phyloP scores from a whole-genome alignment of 495 filamentous ascomycete species.

The Aspergillus hancockii region DNA sequence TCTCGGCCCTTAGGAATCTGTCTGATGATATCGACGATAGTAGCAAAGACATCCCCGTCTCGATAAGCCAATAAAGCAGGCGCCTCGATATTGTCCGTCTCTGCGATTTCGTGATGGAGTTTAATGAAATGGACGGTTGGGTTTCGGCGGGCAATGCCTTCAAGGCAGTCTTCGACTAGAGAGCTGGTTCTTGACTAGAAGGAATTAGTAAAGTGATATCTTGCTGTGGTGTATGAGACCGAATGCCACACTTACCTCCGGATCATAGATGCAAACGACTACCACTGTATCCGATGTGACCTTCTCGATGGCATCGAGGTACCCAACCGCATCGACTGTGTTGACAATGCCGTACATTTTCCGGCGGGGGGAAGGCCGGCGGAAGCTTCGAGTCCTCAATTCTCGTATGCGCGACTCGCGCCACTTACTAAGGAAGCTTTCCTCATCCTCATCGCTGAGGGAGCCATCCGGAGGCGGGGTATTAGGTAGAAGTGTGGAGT shows the following conservation, averaged over 20 bases:
- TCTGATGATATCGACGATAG: conserved; percentile 80
- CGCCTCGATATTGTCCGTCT: conserved; percentile 88
- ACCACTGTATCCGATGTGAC: conserved; percentile 78
- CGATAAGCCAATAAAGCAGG: conserved; percentile 89
- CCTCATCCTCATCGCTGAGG: conserved; percentile 65
- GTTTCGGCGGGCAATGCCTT: conserved; percentile 68
- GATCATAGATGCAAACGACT: conserved; percentile 94
- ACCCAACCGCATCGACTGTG: conserved; percentile 84
- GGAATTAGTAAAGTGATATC: background rate
- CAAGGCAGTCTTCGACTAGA: conserved; percentile 75
- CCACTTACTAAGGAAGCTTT: conserved; percentile 82
- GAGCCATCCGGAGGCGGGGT: conserved; percentile 36
- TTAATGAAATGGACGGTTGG: conserved; percentile 81
- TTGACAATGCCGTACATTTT: conserved; percentile 76
- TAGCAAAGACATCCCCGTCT: conserved; percentile 85
- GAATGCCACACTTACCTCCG: conserved; percentile 59
- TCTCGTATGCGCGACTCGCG: conserved; percentile 75
- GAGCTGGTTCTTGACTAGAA: conserved; percentile 70
- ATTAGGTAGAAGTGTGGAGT: conserved; percentile 45
- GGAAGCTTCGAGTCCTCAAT: conserved; percentile 59
- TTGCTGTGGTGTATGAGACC: background rate
- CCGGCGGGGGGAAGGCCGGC: conserved; percentile 65
- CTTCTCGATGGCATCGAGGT: conserved; percentile 93
- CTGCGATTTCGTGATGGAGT: conserved; percentile 87
- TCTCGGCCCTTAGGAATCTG: conserved; percentile 73